phyloP scores from a whole-genome alignment of 495 filamentous ascomycete genomes.

The Aspergillus wentii region DNA sequence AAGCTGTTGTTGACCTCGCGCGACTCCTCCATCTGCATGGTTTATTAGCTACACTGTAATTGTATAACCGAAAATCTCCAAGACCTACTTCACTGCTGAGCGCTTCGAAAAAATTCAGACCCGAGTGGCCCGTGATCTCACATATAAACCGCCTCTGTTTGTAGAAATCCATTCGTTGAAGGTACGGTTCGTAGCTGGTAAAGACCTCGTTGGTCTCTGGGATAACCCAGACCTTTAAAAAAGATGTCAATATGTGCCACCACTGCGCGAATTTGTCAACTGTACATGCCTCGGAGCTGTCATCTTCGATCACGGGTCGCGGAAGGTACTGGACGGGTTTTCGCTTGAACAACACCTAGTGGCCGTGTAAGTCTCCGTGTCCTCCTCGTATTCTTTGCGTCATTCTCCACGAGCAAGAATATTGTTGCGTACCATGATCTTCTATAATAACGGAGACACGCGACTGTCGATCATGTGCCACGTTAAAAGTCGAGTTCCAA shows the following conservation, averaged over 20 bases:
- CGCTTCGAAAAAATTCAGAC: conserved; percentile 90
- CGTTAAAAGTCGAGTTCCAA: too few species aligned
- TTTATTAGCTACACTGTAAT: too few species aligned
- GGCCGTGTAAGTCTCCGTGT: conserved; percentile 15
- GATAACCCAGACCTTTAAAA: conserved; percentile 80
- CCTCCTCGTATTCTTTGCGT: too few species aligned
- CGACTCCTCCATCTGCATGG: conserved; percentile 77
- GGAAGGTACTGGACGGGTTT: conserved; percentile 87
- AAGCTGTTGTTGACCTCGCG: conserved; percentile 87
- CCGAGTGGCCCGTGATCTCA: conserved; percentile 90
- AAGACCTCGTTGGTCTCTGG: conserved; percentile 88
- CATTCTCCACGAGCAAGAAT: too few species aligned
- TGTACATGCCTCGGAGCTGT: conserved; percentile 66
- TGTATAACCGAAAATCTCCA: too few species aligned
- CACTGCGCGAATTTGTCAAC: neutral
- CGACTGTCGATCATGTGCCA: conserved; percentile 28
- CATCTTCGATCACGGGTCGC: conserved; percentile 68
- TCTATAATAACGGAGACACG: conserved; percentile 17
- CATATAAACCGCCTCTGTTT: conserved; percentile 91
- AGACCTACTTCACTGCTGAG: conserved; percentile 82
- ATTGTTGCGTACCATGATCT: conserved; percentile 33
- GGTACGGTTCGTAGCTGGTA: conserved; percentile 79
- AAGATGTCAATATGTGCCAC: conserved; percentile 2
- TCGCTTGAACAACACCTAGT: conserved; percentile 88
- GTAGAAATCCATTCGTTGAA: conserved; percentile 87